These are phyloP conservation scores for Apiotrichum sp. DNA, from an alignment of 1,284 basidiomycete genomes.

Conservation along the genomic window DNA sequence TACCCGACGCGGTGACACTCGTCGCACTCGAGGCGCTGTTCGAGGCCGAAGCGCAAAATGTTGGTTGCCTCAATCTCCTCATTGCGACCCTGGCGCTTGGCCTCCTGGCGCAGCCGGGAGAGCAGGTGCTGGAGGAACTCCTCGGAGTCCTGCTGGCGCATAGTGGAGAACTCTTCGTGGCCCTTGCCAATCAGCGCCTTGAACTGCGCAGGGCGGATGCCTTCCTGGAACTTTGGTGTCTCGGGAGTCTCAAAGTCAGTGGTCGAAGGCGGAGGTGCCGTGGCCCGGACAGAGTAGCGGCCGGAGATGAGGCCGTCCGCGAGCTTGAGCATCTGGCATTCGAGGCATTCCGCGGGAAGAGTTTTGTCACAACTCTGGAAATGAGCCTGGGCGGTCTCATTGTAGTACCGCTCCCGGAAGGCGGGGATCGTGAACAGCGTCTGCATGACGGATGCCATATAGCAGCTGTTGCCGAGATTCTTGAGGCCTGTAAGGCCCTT, in stretches of 20 bases:
- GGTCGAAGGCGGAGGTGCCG: conserved; percentile 26
- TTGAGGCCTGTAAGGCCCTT: conserved; percentile 80
- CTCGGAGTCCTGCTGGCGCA: conserved; percentile 95
- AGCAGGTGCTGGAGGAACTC: conserved; percentile 87
- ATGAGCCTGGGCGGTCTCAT: conserved; percentile 54
- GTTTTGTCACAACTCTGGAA: conserved; percentile 60
- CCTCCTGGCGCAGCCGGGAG: conserved; percentile 60
- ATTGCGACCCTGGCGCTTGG: conserved; percentile 51
- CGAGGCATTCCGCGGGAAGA: conserved; percentile 76
- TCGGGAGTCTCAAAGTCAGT: conserved; percentile 35
- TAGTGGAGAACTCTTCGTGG: conserved; percentile 90
- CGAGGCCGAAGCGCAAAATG: conserved; percentile 72
- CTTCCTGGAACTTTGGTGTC: conserved; percentile 65
- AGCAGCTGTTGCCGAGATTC: conserved; percentile 97
- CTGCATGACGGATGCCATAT: conserved; percentile 93
- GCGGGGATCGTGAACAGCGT: conserved; percentile 71
- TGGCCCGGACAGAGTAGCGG: conserved; percentile 69
- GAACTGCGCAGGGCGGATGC: conserved; percentile 76
- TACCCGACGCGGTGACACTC: conserved; percentile 85
- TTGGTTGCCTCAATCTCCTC: conserved; percentile 58
- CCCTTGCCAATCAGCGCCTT: conserved; percentile 87
- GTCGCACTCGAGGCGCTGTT: conserved; percentile 77
- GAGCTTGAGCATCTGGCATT: conserved; percentile 91
- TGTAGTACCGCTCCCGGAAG: conserved; percentile 70
- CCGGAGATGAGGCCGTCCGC: conserved; percentile 90